These are phyloP conservation scores for Iris macrosiphon DNA, from an alignment of 106 monocot genomes.

Conservation along the genomic window DNA sequence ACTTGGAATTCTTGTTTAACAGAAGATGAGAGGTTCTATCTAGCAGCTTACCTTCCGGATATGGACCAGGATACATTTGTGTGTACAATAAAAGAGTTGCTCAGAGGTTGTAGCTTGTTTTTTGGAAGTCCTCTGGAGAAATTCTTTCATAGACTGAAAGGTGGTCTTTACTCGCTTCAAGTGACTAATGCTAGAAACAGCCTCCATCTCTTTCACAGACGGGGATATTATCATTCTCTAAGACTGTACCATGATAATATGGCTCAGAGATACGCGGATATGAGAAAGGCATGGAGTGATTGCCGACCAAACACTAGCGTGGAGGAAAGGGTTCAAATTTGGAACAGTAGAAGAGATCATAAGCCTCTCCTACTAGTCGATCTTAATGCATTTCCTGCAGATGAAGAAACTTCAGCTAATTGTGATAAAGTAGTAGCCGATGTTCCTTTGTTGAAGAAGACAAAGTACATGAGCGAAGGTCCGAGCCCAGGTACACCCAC, in stretches of 20 bases:
- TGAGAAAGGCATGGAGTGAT: constrained; percentile 46
- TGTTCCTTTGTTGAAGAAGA: constrained; percentile 33
- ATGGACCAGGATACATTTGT: constrained; percentile 76
- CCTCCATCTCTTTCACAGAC: constrained; percentile 47
- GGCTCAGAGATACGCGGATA: constrained; percentile 40
- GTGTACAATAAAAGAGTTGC: constrained; percentile 60
- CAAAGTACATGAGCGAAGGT: constrained; percentile 17
- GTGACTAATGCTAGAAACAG: constrained; percentile 45
- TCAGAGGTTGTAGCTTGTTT: constrained; percentile 51
- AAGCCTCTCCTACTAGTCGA: constrained; percentile 65
- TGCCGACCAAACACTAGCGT: constrained; percentile 25
- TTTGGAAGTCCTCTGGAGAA: constrained; percentile 75
- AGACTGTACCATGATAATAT: constrained; percentile 71
- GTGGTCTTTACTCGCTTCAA: constrained; percentile 57
- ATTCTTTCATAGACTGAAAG: constrained; percentile 51
- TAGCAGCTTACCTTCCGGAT: constrained; percentile 79
- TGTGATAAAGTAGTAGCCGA: constrained; percentile 16
- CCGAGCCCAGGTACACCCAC: not conserved
- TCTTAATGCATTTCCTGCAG: constrained; percentile 62
- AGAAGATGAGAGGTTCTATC: constrained; percentile 73
- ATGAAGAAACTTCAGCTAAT: constrained; percentile 31
- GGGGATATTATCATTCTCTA: constrained; percentile 47
- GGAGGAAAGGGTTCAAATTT: constrained; percentile 56
- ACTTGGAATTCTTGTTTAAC: constrained; percentile 80
- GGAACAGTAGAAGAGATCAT: constrained; percentile 27